phyloP scores from a whole-genome alignment of 495 filamentous ascomycete species.

The Pseudevernia furfuracea region DNA sequence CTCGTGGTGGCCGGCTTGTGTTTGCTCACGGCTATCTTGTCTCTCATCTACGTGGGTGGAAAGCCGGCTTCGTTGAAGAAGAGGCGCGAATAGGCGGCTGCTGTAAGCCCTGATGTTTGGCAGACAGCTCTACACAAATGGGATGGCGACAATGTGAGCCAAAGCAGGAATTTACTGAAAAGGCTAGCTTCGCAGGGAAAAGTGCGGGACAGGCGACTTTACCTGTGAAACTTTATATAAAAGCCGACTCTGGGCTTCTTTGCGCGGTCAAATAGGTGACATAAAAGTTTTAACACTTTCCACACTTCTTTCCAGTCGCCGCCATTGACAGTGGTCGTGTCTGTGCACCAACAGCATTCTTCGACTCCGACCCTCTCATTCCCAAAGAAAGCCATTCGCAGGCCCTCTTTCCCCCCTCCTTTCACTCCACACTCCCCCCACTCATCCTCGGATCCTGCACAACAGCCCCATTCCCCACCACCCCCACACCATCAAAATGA shows the following conservation, averaged over 20 bases:
- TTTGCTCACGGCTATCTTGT: conserved; percentile 38
- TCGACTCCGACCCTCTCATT: no score
- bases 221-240: not conserved
- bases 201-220: not conserved
- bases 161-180: not conserved
- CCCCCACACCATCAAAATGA: no score
- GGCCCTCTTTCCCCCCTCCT: no score
- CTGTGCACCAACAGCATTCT: no score
- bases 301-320: not conserved
- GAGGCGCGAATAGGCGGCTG: not conserved
- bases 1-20: conserved; percentile 41
- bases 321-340: no score
- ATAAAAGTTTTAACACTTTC: not conserved
- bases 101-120: not conserved
- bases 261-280: not conserved
- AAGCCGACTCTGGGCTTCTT: not conserved
- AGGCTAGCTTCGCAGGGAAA: not conserved
- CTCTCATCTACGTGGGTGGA: conserved; percentile 42
- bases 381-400: no score
- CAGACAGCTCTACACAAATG: not conserved
- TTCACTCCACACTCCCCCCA: no score
- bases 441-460: no score
- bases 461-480: no score
- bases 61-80: conserved; percentile 26
- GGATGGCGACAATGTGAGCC: not conserved